phyloP scores from a whole-genome alignment of 192 early-diverging fungal species.

The Nowakowskiella sp. region DNA sequence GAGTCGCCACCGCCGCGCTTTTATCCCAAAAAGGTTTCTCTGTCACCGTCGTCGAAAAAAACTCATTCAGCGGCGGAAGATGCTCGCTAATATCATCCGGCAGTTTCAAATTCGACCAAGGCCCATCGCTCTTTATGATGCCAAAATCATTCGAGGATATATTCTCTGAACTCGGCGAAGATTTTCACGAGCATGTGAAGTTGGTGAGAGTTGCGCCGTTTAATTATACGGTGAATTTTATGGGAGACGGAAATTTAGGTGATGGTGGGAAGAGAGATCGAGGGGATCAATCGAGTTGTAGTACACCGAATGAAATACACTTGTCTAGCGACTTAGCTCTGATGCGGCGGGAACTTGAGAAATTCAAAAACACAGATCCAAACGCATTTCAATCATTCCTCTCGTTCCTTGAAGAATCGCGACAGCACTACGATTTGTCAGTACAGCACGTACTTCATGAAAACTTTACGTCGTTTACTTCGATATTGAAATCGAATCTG shows the following conservation, averaged over 20 bases:
- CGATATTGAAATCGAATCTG: constrained; percentile 27
- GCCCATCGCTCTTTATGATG: constrained; percentile 52
- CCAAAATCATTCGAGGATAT: constrained; percentile 39
- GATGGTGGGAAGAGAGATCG: neutral
- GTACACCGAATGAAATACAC: no score
- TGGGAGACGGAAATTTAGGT: neutral
- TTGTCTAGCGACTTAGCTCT: constrained; percentile 37
- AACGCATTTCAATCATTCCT: constrained; percentile 33
- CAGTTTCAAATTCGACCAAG: constrained; percentile 52
- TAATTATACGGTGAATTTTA: constrained; percentile 50
- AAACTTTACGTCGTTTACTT: constrained; percentile 36
- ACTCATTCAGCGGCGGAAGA: constrained; percentile 40
- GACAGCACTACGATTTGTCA: constrained; percentile 42
- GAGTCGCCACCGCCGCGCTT: constrained; percentile 42
- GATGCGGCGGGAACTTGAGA: constrained; percentile 47
- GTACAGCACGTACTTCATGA: constrained; percentile 32
- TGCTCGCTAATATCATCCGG: constrained; percentile 41
- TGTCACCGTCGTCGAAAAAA: constrained; percentile 44
- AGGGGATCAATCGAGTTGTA: neutral
- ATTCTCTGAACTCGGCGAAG: constrained; percentile 39
- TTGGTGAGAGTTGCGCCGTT: constrained; percentile 35
- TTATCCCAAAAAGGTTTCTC: constrained; percentile 30
- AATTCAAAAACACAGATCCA: constrained; percentile 34
- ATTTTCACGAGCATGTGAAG: constrained; percentile 35
- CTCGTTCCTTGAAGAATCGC: constrained; percentile 26